These are phyloP conservation scores for Ophiostoma quercus DNA, from an alignment of 2,329 filamentous ascomycete genomes.

Conservation along the genomic window DNA sequence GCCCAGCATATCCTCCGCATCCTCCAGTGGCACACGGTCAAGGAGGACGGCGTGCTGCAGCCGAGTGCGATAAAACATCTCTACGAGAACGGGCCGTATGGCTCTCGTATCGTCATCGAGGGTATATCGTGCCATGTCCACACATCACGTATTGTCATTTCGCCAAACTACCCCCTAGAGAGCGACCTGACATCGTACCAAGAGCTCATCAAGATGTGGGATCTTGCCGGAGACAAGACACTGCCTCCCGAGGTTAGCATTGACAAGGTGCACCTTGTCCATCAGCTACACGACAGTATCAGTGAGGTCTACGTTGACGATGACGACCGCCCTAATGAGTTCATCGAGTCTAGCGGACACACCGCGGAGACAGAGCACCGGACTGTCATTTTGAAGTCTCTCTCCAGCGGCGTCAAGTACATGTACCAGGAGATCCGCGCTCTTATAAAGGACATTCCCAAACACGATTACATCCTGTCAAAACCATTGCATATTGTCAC, in stretches of 20 bases:
- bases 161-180: slow-evolving; percentile 50
- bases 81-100: slow-evolving; percentile 50
- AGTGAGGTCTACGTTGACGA: slow-evolving; percentile 45
- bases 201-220: slow-evolving; percentile 43
- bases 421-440: slow-evolving; percentile 57
- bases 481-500: slow-evolving; percentile 51
- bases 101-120: slow-evolving; percentile 52
- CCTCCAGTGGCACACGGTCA: slow-evolving; percentile 47
- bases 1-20: slow-evolving; percentile 50
- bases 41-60: slow-evolving; percentile 31
- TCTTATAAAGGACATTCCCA: slow-evolving; percentile 45
- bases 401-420: slow-evolving; percentile 54
- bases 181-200: slow-evolving; percentile 44
- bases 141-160: slow-evolving; percentile 44
- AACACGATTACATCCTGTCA: slow-evolving; percentile 50
- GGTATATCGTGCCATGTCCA: slow-evolving; percentile 45
- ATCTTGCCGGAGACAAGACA: slow-evolving; percentile 27
- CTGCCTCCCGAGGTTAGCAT: slow-evolving; percentile 49
- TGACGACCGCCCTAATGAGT: slow-evolving; percentile 29
- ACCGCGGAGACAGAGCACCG: slow-evolving; percentile 21
- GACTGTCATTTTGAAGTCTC: slow-evolving; percentile 53
- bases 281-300: slow-evolving; percentile 55
- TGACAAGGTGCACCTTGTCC: slow-evolving; percentile 44
- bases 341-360: not conserved
- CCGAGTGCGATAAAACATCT: slow-evolving; percentile 32